Conservation (phyloP, 257 asterid species). For the Paraleonurus japonicus region DNA sequence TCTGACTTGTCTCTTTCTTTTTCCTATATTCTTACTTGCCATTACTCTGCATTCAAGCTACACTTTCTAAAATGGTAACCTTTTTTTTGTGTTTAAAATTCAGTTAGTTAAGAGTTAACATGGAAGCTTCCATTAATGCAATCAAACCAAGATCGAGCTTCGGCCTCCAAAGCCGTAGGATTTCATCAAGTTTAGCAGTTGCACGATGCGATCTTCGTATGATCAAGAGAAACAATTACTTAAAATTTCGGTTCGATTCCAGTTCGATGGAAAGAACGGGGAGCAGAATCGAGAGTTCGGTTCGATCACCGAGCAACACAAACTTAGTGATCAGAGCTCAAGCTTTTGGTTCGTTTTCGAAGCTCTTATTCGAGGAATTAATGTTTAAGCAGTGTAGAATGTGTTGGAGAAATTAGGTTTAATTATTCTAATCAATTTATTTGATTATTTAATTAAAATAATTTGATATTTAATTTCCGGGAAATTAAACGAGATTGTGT, state of each 20-base stretch:
- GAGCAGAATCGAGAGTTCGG: conserved; percentile 27
- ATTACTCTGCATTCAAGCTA: no score
- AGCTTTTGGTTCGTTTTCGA: conserved; percentile 51
- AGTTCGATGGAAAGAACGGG: conserved; percentile 45
- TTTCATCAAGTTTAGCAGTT: conserved; percentile 24
- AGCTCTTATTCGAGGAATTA: neutral
- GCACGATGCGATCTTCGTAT: conserved; percentile 26
- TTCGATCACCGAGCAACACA: conserved; percentile 50
- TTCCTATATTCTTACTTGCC: no score
- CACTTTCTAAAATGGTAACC: no score
- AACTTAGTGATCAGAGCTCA: conserved; percentile 51
- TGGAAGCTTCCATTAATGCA: conserved; percentile 57
- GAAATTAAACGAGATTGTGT: no score
- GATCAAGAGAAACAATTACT: conserved; percentile 43
- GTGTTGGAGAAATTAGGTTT: no score
- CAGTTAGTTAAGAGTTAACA: conserved; percentile 22
- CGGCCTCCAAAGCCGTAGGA: conserved; percentile 38
- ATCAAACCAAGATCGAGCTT: conserved; percentile 40
- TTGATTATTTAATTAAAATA: no score
- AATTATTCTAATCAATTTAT: no score
- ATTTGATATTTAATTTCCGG: no score
- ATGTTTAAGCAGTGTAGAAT: neutral
- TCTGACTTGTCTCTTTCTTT: neutral
- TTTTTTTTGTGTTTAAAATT: neutral
- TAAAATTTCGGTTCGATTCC: conserved; percentile 42